Percentiles rank a stretch among this genome's conserved stretches.
Evolutionary conservation across 2,329 filamentous ascomycete genomes (phyloP).

Genomic region (Penicillium sumatraense): DNA sequence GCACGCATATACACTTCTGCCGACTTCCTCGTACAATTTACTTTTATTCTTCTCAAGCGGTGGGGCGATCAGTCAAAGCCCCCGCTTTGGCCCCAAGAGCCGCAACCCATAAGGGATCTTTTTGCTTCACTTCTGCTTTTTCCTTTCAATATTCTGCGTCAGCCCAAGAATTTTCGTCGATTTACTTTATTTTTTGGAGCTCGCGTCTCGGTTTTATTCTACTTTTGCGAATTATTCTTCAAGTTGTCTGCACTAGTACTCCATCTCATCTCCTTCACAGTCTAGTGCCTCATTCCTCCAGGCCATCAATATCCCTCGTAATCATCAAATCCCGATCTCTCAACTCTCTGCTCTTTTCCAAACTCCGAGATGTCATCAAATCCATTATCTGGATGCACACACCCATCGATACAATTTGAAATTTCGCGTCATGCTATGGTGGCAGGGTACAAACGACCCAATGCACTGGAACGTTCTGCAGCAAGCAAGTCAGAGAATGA

Average conservation of each 20-base stretch:
- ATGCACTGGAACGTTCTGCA: constrained; percentile 28
- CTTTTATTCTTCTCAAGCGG: background rate
- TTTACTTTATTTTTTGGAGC: too few species aligned
- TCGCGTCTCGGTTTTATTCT: too few species aligned
- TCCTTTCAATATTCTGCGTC: too few species aligned
- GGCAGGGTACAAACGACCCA: constrained; percentile 38
- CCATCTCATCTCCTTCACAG: too few species aligned
- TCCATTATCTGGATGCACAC: constrained; percentile 3
- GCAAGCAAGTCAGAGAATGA: constrained; percentile 14
- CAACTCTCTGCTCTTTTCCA: too few species aligned
- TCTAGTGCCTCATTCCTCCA: too few species aligned
- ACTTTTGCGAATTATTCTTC: background rate
- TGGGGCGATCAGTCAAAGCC: background rate
- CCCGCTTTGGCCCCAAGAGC: background rate
- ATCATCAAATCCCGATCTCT: too few species aligned
- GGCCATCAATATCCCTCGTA: too few species aligned
- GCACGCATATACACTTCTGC: too few species aligned
- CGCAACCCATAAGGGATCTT: background rate
- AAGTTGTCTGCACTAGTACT: background rate
- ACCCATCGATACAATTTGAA: constrained; percentile 10
- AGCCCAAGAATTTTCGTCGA: too few species aligned
- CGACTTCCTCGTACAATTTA: too few species aligned
- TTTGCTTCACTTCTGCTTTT: too few species aligned
- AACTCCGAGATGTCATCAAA: background rate
- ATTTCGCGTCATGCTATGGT: constrained; percentile 41